These are phyloP conservation scores for Populus pruinosa DNA, from an alignment of 345 rosid species.

Conservation along the genomic window DNA sequence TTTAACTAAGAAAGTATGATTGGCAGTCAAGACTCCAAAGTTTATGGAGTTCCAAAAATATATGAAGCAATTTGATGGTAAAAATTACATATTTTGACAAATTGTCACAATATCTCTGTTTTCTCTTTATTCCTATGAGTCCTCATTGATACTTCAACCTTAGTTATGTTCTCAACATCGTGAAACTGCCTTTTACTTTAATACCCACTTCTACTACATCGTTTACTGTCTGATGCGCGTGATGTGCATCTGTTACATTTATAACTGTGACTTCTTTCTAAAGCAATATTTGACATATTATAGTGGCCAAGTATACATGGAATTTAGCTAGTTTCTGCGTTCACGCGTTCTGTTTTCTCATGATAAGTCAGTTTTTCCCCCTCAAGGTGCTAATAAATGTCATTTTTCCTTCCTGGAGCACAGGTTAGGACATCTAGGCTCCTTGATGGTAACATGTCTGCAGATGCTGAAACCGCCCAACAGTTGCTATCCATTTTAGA, in stretches of 20 bases:
- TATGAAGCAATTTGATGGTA: not conserved
- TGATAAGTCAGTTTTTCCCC: not conserved
- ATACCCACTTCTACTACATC: not conserved
- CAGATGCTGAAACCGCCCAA: constrained; percentile 11
- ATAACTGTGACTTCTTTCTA: not conserved
- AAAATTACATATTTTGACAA: not conserved
- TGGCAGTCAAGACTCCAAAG: not conserved
- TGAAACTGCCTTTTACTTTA: not conserved
- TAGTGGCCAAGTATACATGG: not conserved
- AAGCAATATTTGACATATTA: not conserved
- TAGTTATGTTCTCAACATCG: not conserved
- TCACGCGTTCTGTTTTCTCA: not conserved
- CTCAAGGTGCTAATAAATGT: not conserved
- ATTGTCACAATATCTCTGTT: not conserved
- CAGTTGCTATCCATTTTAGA: constrained; percentile 24
- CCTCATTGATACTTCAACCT: not conserved
- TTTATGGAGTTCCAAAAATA: not conserved
- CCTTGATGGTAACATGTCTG: constrained; percentile 6
- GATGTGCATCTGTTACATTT: not conserved
- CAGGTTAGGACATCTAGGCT: constrained; percentile 33
- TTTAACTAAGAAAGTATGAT: not conserved
- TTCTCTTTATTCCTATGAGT: not conserved
- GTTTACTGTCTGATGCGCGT: not conserved
- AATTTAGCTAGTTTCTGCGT: not conserved
- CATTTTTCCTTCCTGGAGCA: constrained; percentile 5